Base-by-base conservation (phyloP, 1,284 basidiomycete genomes). In the Termitomyces sp. region DNA sequence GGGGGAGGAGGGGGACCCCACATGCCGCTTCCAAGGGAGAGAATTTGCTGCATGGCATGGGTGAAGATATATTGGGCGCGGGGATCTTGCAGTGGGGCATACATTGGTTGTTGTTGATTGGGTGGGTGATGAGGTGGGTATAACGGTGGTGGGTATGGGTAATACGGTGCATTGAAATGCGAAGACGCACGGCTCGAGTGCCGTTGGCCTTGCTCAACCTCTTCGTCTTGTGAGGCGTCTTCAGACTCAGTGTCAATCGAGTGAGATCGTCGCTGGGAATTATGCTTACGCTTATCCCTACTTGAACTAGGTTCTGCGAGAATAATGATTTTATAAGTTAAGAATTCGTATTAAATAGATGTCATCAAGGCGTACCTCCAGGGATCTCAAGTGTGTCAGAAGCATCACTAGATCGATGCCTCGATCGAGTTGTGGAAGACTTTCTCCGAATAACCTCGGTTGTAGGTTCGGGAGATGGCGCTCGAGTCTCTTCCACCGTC, bases 31-130 rank as follows among this genome's bases (percentile, higher is more conserved):
- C 66, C 62, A 21, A 72, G 57, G 7, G 70, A 66, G 6, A 68
- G 66, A 13, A 72, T 61, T 49, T 72, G 71, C 11, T 72, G 70
- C 68, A 73, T 69, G 10, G 70, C 68, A 37, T 70, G 69, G 1
- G 66, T 60, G 31, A 73, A 65, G 37, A 72, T 67, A 38, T 64
- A 63, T 39, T 72, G 70, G 4, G 68, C 68, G 13, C 65, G 67
- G 8, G 67, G 65, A 56, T 72, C 68, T 14, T 66, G 65, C 37
- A 70, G 58, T 9, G 66, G 64, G 1, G 62, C 50, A 53, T 62
- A 66, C 31, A 59, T 50, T 5, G 58, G 61, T 1, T 49, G 51
- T 14, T 60, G 59, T 42, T 58, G 59, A 31, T 60, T 19, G 16
- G 50, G 52, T 1, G 47, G 38, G 37, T 56, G 54, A 21, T 59